Evolutionary conservation across 257 asterid species (phyloP).

Genomic region (Ajuga chamaepitys): DNA sequence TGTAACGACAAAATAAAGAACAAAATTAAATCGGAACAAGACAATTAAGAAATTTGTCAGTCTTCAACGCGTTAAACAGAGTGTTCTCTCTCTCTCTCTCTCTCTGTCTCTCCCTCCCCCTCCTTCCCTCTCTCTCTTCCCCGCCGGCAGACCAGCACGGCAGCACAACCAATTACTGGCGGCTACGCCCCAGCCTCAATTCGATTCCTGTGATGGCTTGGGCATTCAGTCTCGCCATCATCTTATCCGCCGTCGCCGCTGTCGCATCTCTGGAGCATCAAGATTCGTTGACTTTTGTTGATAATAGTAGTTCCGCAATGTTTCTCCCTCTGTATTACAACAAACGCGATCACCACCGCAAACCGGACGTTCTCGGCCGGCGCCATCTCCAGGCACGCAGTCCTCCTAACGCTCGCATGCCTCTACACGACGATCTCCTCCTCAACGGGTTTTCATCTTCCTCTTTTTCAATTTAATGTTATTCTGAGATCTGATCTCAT

Average conservation of each 20-base stretch:
- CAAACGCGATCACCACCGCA: constrained; percentile 4
- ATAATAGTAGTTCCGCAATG: constrained; percentile 26
- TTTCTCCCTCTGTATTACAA: constrained; percentile 34
- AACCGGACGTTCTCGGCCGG: constrained; percentile 20
- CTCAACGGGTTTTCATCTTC: constrained; percentile 51
- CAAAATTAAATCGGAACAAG: no score
- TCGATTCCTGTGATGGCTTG: constrained; percentile 18
- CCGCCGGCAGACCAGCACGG: constrained; percentile 7
- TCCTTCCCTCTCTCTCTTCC: neutral
- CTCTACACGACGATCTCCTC: constrained; percentile 83
- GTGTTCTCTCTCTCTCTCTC: neutral
- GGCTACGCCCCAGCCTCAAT: constrained; percentile 18
- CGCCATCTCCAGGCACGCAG: constrained; percentile 40
- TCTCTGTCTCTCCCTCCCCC: neutral
- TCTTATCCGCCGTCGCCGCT: constrained; percentile 19
- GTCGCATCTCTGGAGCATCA: constrained; percentile 11
- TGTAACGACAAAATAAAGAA: no score
- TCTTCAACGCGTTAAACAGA: neutral
- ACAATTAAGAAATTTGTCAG: neutral
- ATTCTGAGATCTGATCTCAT: constrained; percentile 25
- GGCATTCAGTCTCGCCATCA: constrained; percentile 23
- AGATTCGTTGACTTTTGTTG: constrained; percentile 8
- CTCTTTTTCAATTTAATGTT: neutral
- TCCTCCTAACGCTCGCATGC: constrained; percentile 57
- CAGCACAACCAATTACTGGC: constrained; percentile 12